Evolutionary conservation across 192 early-diverging fungal species (phyloP).

Genomic region (Umbelopsis sp.): DNA sequence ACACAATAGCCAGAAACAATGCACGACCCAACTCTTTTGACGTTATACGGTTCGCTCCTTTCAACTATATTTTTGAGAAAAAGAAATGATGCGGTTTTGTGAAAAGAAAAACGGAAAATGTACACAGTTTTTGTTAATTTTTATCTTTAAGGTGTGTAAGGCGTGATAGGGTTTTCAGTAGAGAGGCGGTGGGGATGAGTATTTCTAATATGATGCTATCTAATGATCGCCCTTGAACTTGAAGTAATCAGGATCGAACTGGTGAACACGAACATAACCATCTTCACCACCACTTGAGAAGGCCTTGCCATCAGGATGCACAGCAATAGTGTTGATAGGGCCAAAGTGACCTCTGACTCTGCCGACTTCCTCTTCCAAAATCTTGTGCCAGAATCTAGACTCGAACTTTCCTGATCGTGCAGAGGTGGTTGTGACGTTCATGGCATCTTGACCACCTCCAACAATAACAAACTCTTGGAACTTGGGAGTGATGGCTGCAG

Average conservation of each 20-base stretch:
- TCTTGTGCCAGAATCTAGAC: slow-evolving; percentile 94
- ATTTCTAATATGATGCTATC: slow-evolving; percentile 16
- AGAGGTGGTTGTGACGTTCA: slow-evolving; percentile 92
- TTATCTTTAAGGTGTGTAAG: background rate
- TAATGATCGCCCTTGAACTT: slow-evolving; percentile 80
- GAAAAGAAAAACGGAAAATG: slow-evolving; percentile 22
- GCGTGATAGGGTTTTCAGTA: background rate
- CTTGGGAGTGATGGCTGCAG: slow-evolving; percentile 88
- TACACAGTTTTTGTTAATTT: slow-evolving; percentile 6
- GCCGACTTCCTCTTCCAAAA: slow-evolving; percentile 96
- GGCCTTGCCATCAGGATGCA: slow-evolving; percentile 92
- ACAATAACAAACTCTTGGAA: slow-evolving; percentile 80
- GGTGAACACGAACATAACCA: slow-evolving; percentile 96
- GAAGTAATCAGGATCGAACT: slow-evolving; percentile 96
- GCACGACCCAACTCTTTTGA: too few species aligned
- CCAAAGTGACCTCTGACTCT: slow-evolving; percentile 99
- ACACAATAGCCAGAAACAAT: too few species aligned
- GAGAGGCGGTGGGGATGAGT: slow-evolving; percentile 3
- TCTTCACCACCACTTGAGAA: slow-evolving; percentile 98
- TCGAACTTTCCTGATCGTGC: slow-evolving; percentile 96
- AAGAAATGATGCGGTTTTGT: background rate
- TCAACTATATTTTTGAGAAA: slow-evolving; percentile 1
- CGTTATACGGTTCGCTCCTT: background rate
- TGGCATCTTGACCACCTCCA: slow-evolving; percentile 99
- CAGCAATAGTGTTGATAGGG: slow-evolving; percentile 98